Conservation (phyloP, 345 rosid genomes). For the Passiflora organensis region DNA sequence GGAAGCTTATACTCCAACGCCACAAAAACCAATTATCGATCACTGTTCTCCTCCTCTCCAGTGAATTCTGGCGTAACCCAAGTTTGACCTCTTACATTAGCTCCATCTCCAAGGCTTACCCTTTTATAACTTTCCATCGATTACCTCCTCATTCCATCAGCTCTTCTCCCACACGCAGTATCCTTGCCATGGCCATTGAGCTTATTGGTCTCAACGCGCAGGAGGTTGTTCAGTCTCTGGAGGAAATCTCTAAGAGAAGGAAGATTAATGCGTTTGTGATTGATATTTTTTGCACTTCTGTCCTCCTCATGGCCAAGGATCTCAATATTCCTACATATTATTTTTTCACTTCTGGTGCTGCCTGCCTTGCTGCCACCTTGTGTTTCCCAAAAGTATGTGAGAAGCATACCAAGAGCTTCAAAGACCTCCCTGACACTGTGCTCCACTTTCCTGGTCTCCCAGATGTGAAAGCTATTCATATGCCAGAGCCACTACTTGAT, state of each 20-base stretch:
- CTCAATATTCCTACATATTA: constrained; percentile 20
- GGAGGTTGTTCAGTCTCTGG: too few relatives aligned
- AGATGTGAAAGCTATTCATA: constrained; percentile 19
- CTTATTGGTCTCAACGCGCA: too few relatives aligned
- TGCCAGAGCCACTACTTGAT: constrained; percentile 26
- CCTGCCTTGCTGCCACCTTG: constrained; percentile 19
- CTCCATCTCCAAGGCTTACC: too few relatives aligned
- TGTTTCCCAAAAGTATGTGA: constrained; percentile 22
- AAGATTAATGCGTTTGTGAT: constrained; percentile 6
- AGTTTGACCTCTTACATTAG: too few relatives aligned
- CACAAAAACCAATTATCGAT: neutral
- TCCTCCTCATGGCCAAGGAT: constrained; percentile 3
- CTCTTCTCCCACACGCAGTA: too few relatives aligned
- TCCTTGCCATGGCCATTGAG: too few relatives aligned
- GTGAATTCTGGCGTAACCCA: neutral
- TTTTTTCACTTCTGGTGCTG: constrained; percentile 29
- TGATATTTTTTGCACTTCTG: constrained; percentile 11
- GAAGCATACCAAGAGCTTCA: constrained; percentile 19
- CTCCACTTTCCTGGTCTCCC: constrained; percentile 25
- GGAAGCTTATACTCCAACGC: constrained; percentile 18
- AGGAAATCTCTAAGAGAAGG: too few relatives aligned
- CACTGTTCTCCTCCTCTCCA: constrained; percentile 11
- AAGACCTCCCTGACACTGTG: constrained; percentile 8
- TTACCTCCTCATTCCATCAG: too few relatives aligned
- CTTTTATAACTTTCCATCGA: too few relatives aligned